These are phyloP conservation scores for Collybiopsis luxurians DNA, from an alignment of 768 basidiomycete genomes.

Conservation along the genomic window DNA sequence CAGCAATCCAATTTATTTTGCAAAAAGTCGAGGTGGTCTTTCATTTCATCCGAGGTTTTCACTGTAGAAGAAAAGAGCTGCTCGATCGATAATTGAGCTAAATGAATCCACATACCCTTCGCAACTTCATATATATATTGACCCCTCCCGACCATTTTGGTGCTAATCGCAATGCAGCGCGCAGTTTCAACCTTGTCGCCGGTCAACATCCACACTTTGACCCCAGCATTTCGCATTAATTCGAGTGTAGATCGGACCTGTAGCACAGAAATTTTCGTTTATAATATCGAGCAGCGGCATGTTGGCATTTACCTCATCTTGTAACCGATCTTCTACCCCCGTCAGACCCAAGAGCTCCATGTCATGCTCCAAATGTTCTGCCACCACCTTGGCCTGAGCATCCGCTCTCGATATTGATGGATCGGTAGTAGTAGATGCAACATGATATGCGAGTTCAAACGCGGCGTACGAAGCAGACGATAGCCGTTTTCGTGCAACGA, in stretches of 20 bases:
- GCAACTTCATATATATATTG: conserved; percentile 98
- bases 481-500: conserved; percentile 82
- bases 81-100: background rate
- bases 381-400: conserved; percentile 73
- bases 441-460: conserved; percentile 71
- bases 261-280: background rate
- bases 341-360: conserved; percentile 91
- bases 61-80: conserved; percentile 47
- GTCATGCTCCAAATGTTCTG: conserved; percentile 79
- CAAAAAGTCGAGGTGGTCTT: conserved; percentile 89
- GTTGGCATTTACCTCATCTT: conserved; percentile 82
- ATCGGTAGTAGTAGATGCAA: conserved; percentile 77
- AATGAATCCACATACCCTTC: conserved; percentile 58
- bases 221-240: conserved; percentile 88
- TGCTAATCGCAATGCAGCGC: conserved; percentile 96
- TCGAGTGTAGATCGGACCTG: conserved; percentile 69
- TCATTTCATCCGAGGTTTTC: conserved; percentile 76
- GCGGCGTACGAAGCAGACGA: conserved; percentile 64
- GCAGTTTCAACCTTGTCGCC: conserved; percentile 99
- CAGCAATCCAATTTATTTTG: conserved; percentile 96
- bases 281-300: background rate
- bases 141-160: conserved; percentile 91
- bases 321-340: conserved; percentile 98
- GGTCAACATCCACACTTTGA: conserved; percentile 99
- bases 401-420: conserved; percentile 79